These are phyloP conservation scores for Moricandia arvensis DNA, from an alignment of 345 rosid genomes.

Conservation along the genomic window DNA sequence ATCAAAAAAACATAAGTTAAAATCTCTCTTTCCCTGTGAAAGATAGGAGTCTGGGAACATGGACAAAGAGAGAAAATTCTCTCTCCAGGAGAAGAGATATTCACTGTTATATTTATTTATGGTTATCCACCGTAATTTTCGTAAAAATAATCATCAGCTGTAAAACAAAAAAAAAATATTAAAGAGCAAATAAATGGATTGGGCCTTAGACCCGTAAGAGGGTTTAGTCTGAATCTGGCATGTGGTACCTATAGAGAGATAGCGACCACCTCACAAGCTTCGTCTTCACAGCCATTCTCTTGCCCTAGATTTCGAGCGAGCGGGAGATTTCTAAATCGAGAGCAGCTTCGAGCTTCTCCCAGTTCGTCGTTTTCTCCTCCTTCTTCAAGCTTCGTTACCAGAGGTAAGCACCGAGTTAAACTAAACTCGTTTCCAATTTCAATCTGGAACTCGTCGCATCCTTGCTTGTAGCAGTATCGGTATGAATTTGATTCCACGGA, in stretches of 20 bases:
- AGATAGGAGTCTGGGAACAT: no score
- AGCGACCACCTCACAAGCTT: slow-evolving; percentile 28
- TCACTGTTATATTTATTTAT: no score
- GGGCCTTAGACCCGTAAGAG: slow-evolving; percentile 27
- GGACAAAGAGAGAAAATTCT: no score
- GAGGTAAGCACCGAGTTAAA: slow-evolving; percentile 2
- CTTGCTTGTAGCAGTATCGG: neutral
- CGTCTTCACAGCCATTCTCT: slow-evolving; percentile 6
- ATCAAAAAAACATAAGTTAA: no score
- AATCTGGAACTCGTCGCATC: neutral
- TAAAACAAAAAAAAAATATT: no score
- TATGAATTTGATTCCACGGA: slow-evolving; percentile 2
- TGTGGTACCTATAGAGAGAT: neutral
- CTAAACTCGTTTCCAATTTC: slow-evolving; percentile 7
- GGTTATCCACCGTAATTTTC: no score
- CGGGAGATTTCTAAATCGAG: slow-evolving; percentile 28
- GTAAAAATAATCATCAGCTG: no score
- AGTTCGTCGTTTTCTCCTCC: slow-evolving; percentile 2
- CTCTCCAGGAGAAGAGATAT: neutral
- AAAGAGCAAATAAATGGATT: slow-evolving; percentile 8
- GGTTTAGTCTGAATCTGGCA: slow-evolving; percentile 25
- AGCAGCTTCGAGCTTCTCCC: slow-evolving; percentile 19
- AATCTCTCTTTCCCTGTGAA: no score
- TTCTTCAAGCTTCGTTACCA: slow-evolving; percentile 2
- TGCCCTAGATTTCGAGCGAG: slow-evolving; percentile 33